Percentiles rank a stretch among this genome's conserved stretches.
Conservation (phyloP, 1,284 basidiomycete species). For the Flammula alnicola region DNA sequence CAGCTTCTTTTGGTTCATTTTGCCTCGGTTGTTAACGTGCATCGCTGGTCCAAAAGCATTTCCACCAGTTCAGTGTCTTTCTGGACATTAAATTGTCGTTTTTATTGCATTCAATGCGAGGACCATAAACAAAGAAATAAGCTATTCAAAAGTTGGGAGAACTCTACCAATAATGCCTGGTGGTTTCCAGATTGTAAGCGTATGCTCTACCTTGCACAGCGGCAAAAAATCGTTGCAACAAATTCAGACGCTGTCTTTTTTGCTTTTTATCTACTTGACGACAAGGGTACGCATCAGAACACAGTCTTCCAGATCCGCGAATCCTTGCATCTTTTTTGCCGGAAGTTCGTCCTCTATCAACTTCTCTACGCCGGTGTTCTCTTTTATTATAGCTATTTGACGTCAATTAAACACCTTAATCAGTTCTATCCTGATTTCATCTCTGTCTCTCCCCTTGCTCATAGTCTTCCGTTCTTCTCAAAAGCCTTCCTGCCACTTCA, state of each 20-base stretch:
- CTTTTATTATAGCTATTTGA: slow-evolving; percentile 39
- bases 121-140: not conserved
- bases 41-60: slow-evolving; percentile 10
- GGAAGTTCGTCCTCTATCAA: slow-evolving; percentile 26
- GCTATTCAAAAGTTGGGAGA: too few species aligned
- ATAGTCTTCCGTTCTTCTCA: slow-evolving; percentile 24
- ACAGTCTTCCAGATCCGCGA: slow-evolving; percentile 44
- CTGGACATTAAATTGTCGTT: slow-evolving; percentile 4
- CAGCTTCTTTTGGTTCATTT: slow-evolving; percentile 24
- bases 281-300: slow-evolving; percentile 41
- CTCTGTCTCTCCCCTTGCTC: slow-evolving; percentile 28
- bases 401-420: slow-evolving; percentile 47
- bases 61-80: slow-evolving; percentile 13
- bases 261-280: slow-evolving; percentile 38
- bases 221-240: slow-evolving; percentile 25
- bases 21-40: slow-evolving; percentile 15
- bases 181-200: not conserved
- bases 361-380: slow-evolving; percentile 35
- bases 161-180: not conserved
- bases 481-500: slow-evolving; percentile 21
- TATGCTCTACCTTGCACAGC: slow-evolving; percentile 1
- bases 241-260: slow-evolving; percentile 34
- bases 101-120: not conserved
- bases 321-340: slow-evolving; percentile 30
- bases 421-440: slow-evolving; percentile 33